phyloP scores from a whole-genome alignment of 805 yeast species.

The Tetrapisispora taiwanensis region DNA sequence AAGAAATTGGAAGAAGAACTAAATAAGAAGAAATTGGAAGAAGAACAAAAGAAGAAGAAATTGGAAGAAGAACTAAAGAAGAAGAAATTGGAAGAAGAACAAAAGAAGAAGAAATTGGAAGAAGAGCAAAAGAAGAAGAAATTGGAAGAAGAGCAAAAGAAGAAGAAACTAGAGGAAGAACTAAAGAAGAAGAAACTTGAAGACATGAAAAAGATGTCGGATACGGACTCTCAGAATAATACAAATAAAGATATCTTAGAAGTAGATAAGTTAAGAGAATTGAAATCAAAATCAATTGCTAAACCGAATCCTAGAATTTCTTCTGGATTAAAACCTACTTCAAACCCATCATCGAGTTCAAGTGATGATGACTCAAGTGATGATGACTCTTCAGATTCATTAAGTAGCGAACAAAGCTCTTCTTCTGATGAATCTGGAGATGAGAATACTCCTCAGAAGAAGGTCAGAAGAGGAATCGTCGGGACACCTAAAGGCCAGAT shows the following conservation, averaged over 20 bases:
- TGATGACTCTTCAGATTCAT: slow-evolving; percentile 2
- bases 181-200: background rate
- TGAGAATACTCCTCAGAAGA: slow-evolving; percentile 11
- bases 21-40: background rate
- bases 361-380: background rate
- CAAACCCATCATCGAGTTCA: background rate
- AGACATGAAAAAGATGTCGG: background rate
- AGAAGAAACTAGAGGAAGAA: background rate
- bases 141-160: background rate
- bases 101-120: background rate
- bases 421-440: slow-evolving; percentile 14
- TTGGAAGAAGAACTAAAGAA: background rate
- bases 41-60: background rate
- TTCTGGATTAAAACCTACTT: background rate
- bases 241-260: background rate
- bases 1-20: too few species aligned
- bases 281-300: slow-evolving; percentile 9
- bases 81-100: too few species aligned
- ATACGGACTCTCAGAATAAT: background rate
- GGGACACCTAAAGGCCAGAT: slow-evolving; percentile 36
- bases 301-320: background rate
- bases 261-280: slow-evolving; percentile 41
- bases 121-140: background rate
- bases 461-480: slow-evolving; percentile 36
- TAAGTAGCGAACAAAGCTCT: slow-evolving; percentile 27